These are phyloP conservation scores for Aspergillus ustus DNA, from an alignment of 2,329 filamentous ascomycete species.

Conservation along the genomic window DNA sequence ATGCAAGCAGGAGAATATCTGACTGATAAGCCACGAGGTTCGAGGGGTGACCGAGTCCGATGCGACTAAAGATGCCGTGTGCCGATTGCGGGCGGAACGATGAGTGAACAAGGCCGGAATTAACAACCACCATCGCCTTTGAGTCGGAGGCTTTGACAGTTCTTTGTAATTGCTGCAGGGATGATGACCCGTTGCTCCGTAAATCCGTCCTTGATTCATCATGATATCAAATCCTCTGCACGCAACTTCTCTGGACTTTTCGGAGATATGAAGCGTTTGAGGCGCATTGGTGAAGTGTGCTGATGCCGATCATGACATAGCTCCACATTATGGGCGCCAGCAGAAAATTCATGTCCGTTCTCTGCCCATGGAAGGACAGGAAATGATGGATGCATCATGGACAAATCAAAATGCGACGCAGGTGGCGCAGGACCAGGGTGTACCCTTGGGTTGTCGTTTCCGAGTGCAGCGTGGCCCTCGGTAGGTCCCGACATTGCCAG, in stretches of 20 bases:
- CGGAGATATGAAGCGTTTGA: background rate
- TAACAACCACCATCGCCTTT: background rate
- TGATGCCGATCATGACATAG: background rate
- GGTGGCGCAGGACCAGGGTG: background rate
- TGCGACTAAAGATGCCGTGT: constrained; percentile 12
- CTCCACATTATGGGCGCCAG: background rate
- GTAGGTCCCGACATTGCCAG: constrained; percentile 8
- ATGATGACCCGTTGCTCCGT: background rate
- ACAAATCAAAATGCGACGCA: background rate
- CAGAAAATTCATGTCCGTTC: background rate
- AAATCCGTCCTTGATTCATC: background rate
- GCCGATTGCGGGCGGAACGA: constrained; percentile 11
- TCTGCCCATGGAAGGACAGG: background rate
- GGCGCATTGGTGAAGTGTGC: background rate
- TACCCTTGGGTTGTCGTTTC: constrained; percentile 4
- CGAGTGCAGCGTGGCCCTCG: background rate
- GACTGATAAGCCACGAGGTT: background rate
- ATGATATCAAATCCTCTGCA: background rate
- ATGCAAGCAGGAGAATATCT: background rate
- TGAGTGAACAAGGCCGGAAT: background rate
- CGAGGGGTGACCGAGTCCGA: background rate
- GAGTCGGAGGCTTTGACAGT: background rate
- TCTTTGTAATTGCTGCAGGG: background rate
- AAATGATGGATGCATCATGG: background rate
- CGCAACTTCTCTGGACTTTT: background rate